Evolutionary conservation across 805 yeast species (phyloP).

Genomic region (Yarrowia sp.): DNA sequence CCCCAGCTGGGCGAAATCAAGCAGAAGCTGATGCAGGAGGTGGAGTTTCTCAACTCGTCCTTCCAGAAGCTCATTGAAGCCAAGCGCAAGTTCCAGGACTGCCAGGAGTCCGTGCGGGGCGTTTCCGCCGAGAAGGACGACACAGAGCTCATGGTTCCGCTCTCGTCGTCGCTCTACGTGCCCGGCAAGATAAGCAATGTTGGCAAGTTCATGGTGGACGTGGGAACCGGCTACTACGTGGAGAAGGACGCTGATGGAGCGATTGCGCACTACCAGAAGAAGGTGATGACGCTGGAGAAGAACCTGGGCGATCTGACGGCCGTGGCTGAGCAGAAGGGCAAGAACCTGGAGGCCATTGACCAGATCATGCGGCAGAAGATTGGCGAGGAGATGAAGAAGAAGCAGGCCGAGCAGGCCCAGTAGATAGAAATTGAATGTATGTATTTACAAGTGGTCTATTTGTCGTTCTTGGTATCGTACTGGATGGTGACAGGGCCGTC

Average conservation of each 20-base stretch:
- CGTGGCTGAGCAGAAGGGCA: slow-evolving; percentile 72
- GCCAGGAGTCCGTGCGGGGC: slow-evolving; percentile 64
- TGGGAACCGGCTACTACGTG: slow-evolving; percentile 94
- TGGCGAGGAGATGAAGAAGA: slow-evolving; percentile 25
- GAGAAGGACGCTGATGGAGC: slow-evolving; percentile 74
- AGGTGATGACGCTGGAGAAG: slow-evolving; percentile 65
- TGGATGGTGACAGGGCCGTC: slow-evolving; percentile 93
- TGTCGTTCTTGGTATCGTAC: slow-evolving; percentile 56
- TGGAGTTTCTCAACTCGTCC: slow-evolving; percentile 81
- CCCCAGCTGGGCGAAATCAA: slow-evolving; percentile 84
- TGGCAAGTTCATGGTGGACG: slow-evolving; percentile 78
- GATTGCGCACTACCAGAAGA: slow-evolving; percentile 64
- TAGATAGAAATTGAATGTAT: neutral
- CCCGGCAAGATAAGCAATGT: slow-evolving; percentile 73
- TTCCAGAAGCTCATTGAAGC: slow-evolving; percentile 81
- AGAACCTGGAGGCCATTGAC: slow-evolving; percentile 60
- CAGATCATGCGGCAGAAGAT: slow-evolving; percentile 31
- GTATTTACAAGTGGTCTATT: neutral
- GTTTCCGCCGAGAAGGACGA: slow-evolving; percentile 41
- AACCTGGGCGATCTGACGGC: slow-evolving; percentile 73
- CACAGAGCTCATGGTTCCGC: slow-evolving; percentile 70
- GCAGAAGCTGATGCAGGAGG: slow-evolving; percentile 76
- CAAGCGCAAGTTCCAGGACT: slow-evolving; percentile 74
- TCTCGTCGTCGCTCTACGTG: slow-evolving; percentile 83
- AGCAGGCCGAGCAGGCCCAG: slow-evolving; percentile 19